These are phyloP conservation scores for Hansenula anomala DNA, from an alignment of 1,139 yeast genomes.

Conservation along the genomic window DNA sequence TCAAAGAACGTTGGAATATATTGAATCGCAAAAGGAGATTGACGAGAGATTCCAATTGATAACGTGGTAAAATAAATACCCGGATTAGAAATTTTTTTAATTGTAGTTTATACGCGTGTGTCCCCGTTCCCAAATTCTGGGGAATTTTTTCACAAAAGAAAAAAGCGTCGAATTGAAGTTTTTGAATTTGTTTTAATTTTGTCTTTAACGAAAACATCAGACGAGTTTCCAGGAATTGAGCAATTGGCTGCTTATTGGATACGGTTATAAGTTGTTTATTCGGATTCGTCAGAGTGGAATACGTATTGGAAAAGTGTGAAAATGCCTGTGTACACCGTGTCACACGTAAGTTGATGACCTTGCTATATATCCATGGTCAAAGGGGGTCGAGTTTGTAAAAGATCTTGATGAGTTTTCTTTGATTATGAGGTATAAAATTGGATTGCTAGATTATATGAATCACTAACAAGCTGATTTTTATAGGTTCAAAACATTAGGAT, in stretches of 20 bases:
- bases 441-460: no score
- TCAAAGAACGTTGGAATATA: conserved; percentile 62
- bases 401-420: no score
- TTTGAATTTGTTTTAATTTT: no score
- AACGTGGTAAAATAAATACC: conserved; percentile 15
- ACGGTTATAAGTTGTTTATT: no score
- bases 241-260: no score
- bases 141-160: conserved; percentile 1
- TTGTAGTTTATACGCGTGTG: neutral
- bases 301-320: neutral
- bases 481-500: conserved; percentile 63
- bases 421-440: no score
- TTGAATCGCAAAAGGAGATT: conserved; percentile 57
- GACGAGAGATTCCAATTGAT: conserved; percentile 62
- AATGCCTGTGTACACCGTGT: conserved; percentile 73
- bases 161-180: neutral
- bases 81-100: no score
- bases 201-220: no score
- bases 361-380: neutral
- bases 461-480: conserved; percentile 14
- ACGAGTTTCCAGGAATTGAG: no score
- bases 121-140: conserved; percentile 4
- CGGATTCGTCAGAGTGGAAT: no score
- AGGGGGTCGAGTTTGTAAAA: no score
- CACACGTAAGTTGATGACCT: conserved; percentile 40